Evolutionary conservation across 1,284 basidiomycete species (phyloP).

Genomic region (Erythrobasidium hasegawianum): DNA sequence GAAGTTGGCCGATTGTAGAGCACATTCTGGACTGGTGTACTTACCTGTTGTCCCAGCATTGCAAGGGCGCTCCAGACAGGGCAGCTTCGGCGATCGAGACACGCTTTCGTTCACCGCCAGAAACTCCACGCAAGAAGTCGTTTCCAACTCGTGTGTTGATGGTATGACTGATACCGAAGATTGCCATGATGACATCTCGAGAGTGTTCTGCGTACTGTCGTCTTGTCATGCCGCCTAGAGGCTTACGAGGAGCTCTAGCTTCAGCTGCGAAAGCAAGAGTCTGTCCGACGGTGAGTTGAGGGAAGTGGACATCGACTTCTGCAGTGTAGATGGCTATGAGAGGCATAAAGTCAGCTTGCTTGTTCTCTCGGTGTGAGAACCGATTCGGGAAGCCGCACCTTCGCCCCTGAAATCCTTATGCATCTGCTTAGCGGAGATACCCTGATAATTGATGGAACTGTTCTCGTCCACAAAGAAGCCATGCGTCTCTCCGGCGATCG

Average conservation of each 20-base stretch:
- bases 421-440: constrained; percentile 32
- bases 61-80: constrained; percentile 40
- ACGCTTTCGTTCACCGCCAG: constrained; percentile 54
- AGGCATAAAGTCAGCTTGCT: too few relatives aligned
- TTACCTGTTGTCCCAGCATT: constrained; percentile 54
- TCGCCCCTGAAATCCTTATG: constrained; percentile 34
- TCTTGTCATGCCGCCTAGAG: constrained; percentile 31
- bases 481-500: constrained; percentile 57
- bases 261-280: constrained; percentile 55
- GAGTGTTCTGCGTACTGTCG: constrained; percentile 35
- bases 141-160: constrained; percentile 57
- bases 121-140: constrained; percentile 59
- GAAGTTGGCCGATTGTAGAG: constrained; percentile 44
- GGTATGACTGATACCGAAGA: constrained; percentile 53
- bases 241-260: constrained; percentile 35
- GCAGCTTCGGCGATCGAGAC: constrained; percentile 58
- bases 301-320: constrained; percentile 68
- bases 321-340: constrained; percentile 56
- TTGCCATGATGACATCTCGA: constrained; percentile 41
- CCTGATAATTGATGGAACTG: constrained; percentile 58
- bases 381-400: too few relatives aligned
- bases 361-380: too few relatives aligned
- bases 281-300: constrained; percentile 57
- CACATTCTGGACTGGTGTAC: too few relatives aligned
- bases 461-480: constrained; percentile 52